Conservation (phyloP, 1,284 basidiomycete species). For the Ustilago shanxiensis region DNA sequence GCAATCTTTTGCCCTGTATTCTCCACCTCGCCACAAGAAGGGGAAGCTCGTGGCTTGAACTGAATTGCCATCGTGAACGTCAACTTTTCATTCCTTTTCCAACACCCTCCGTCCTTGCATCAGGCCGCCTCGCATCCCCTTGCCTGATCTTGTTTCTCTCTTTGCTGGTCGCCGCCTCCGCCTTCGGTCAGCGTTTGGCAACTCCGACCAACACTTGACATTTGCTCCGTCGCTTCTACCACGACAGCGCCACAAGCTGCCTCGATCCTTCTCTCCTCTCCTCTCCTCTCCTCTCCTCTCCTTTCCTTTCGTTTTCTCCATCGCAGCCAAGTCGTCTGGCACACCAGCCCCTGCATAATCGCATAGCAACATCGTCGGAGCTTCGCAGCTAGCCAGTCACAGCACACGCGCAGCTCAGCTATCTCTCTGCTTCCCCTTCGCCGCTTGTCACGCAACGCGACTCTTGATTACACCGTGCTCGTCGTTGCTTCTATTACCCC, state of each 20-base stretch:
- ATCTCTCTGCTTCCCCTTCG: background rate
- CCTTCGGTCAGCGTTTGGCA: background rate
- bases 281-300: too few relatives aligned
- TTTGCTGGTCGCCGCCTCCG: background rate
- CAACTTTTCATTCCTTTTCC: background rate
- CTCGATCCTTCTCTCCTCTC: too few relatives aligned
- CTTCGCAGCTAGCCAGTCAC: conserved; percentile 1
- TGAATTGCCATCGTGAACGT: too few relatives aligned
- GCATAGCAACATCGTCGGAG: conserved; percentile 16
- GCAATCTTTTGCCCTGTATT: too few relatives aligned
- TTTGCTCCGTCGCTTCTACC: background rate
- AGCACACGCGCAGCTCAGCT: background rate
- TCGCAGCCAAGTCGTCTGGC: too few relatives aligned
- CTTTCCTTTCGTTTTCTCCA: background rate
- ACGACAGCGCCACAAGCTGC: background rate
- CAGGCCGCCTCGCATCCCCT: background rate
- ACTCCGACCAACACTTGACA: conserved; percentile 5
- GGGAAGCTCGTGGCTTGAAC: background rate
- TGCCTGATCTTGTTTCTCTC: background rate
- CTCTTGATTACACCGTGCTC: background rate
- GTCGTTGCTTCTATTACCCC: background rate
- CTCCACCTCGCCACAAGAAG: background rate
- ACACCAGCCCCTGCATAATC: conserved; percentile 13
- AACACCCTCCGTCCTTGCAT: background rate
- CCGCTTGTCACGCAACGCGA: background rate